Evolutionary conservation across 2,329 filamentous ascomycete genomes (phyloP).

Genomic region (Sporothrix curviconia): DNA sequence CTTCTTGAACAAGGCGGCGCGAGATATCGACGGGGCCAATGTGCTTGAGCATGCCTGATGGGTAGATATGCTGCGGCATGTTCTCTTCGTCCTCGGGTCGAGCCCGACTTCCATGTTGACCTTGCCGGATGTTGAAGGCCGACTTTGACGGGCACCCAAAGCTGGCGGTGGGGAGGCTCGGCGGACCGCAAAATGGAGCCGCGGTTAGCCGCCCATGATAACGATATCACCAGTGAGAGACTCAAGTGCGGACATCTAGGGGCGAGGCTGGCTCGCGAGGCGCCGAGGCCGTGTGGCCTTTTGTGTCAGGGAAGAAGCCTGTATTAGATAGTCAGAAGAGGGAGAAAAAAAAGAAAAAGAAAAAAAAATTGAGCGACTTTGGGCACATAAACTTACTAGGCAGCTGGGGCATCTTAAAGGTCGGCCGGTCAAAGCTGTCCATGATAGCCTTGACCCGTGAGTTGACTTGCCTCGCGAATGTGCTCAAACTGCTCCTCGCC

Average conservation of each 20-base stretch:
- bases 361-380: conserved; percentile 16
- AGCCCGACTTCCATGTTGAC: conserved; percentile 86
- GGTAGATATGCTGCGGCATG: conserved; percentile 76
- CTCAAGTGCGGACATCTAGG: conserved; percentile 50
- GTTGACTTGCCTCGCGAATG: conserved; percentile 78
- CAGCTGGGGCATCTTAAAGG: conserved; percentile 62
- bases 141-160: conserved; percentile 92
- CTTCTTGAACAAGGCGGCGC: conserved; percentile 70
- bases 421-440: conserved; percentile 75
- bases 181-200: conserved; percentile 84
- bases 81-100: conserved; percentile 73
- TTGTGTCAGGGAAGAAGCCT: conserved; percentile 24
- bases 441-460: conserved; percentile 83
- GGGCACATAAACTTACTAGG: no score
- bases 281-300: not conserved
- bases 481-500: conserved; percentile 80
- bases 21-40: conserved; percentile 90
- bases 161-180: conserved; percentile 72
- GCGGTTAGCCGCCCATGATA: conserved; percentile 80
- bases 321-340: not conserved
- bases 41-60: conserved; percentile 83
- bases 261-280: conserved; percentile 13
- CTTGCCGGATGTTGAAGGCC: conserved; percentile 84
- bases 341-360: not conserved
- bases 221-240: conserved; percentile 77